A percentile compares a stretch with the other conserved stretches of the same genome.
These are phyloP conservation scores for Pestalotiopsis sp. DNA, from an alignment of 2,329 filamentous ascomycete species.

Conservation along the genomic window DNA sequence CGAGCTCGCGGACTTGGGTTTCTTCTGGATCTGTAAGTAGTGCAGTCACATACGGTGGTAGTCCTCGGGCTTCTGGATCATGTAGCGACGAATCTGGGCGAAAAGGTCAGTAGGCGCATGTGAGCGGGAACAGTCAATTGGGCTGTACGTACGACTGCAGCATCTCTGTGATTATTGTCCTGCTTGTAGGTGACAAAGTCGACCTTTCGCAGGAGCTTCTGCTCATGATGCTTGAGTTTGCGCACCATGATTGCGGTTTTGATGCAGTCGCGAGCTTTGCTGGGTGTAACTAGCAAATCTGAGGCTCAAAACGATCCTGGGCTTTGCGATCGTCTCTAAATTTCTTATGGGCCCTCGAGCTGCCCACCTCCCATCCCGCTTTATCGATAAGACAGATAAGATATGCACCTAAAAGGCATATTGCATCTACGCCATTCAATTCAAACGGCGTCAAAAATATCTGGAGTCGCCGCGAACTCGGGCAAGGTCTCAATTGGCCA, in stretches of 20 bases:
- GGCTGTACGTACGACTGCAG: constrained; percentile 37
- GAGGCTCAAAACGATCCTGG: neutral
- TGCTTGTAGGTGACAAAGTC: constrained; percentile 95
- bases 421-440: neutral
- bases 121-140: neutral
- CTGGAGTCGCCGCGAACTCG: neutral
- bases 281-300: neutral
- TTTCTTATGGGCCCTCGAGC: neutral
- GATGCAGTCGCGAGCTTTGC: neutral
- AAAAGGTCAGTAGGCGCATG: neutral
- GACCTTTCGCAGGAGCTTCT: constrained; percentile 89
- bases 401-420: neutral
- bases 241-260: constrained; percentile 71
- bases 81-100: constrained; percentile 61
- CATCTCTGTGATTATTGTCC: constrained; percentile 84
- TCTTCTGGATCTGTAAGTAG: neutral
- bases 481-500: neutral
- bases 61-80: constrained; percentile 86
- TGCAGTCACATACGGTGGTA: constrained; percentile 56
- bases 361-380: neutral
- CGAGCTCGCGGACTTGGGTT: neutral
- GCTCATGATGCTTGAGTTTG: constrained; percentile 95
- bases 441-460: constrained; percentile 15
- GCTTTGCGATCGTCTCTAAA: neutral
- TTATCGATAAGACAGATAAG: neutral